phyloP scores from a whole-genome alignment of 2,329 filamentous ascomycete species.

The Colletotrichum cuscutae region DNA sequence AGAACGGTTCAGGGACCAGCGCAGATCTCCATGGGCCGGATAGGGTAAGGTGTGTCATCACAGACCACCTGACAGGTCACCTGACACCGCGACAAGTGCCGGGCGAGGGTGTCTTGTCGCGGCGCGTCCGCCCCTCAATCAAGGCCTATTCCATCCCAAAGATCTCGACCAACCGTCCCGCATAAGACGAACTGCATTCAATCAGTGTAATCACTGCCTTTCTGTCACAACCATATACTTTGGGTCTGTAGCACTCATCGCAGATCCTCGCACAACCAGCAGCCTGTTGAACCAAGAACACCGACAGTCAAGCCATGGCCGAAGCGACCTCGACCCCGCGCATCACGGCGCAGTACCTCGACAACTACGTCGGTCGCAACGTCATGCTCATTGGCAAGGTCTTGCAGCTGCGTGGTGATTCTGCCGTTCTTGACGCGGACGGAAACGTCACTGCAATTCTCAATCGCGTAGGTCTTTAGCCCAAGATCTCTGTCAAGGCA shows the following conservation, averaged over 20 bases:
- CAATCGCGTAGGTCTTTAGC: constrained; percentile 70
- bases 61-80: constrained; percentile 9
- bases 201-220: background rate
- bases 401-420: constrained; percentile 81
- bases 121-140: constrained; percentile 2
- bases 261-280: background rate
- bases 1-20: background rate
- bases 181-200: background rate
- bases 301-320: constrained; percentile 64
- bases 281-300: background rate
- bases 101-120: background rate
- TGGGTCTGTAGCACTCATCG: background rate
- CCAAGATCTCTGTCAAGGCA: too few species aligned
- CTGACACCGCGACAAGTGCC: constrained; percentile 30
- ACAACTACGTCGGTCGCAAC: constrained; percentile 77
- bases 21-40: background rate
- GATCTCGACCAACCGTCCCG: background rate
- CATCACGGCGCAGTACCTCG: constrained; percentile 82
- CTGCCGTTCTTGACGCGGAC: constrained; percentile 82
- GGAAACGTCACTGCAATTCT: constrained; percentile 80
- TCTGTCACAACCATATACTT: background rate
- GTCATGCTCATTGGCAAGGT: constrained; percentile 91
- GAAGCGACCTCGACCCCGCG: constrained; percentile 79
- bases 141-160: background rate
- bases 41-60: background rate